Conservation (phyloP, 345 rosid genomes). For the Citrus unshiu region DNA sequence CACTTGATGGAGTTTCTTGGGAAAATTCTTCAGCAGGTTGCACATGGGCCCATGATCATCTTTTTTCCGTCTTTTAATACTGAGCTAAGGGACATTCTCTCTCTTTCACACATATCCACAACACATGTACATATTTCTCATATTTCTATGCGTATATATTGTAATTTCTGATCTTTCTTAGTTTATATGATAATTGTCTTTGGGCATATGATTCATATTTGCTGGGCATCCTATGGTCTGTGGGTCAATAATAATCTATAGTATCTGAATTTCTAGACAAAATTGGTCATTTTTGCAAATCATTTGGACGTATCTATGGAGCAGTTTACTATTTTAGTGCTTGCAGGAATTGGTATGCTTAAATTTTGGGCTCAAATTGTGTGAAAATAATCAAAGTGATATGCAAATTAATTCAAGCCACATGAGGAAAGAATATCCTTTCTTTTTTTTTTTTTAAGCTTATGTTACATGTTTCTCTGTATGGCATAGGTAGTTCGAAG, state of each 20-base stretch:
- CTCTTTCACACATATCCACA: not conserved
- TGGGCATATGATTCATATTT: not conserved
- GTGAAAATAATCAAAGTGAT: not conserved
- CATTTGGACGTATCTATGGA: not conserved
- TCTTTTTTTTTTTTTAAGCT: not conserved
- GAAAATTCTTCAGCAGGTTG: constrained; percentile 78
- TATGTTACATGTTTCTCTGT: no score
- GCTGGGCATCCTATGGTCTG: not conserved
- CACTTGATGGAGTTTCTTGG: constrained; percentile 66
- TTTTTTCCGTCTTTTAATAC: not conserved
- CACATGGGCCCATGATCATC: constrained; percentile 8
- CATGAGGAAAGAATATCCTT: not conserved
- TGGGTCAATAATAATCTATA: not conserved
- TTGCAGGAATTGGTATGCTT: not conserved
- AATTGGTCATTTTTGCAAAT: not conserved
- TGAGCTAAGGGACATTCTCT: not conserved
- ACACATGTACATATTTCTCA: no score
- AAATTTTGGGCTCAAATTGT: not conserved
- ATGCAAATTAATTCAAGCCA: not conserved
- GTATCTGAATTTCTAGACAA: not conserved
- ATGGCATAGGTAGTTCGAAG: no score
- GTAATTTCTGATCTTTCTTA: not conserved
- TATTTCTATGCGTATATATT: not conserved
- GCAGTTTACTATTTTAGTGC: not conserved
- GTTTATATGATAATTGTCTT: not conserved